Evolutionary conservation across 2,329 filamentous ascomycete genomes (phyloP).

Genomic region (Atkinsonella texensis): DNA sequence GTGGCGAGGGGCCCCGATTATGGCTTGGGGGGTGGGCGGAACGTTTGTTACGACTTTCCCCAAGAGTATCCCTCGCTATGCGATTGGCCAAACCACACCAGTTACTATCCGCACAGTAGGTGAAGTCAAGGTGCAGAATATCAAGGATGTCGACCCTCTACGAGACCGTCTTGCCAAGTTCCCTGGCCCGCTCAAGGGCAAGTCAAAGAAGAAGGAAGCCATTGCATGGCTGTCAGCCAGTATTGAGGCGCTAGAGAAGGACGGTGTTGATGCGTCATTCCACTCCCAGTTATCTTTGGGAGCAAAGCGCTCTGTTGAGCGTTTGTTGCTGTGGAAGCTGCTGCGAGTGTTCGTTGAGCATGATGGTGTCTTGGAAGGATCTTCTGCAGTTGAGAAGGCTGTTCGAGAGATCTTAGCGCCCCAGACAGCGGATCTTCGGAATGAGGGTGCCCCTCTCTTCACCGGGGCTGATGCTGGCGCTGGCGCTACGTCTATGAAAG

Average conservation of each 20-base stretch:
- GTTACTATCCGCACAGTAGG: conserved; percentile 75
- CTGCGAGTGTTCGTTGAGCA: conserved; percentile 71
- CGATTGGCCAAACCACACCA: conserved; percentile 57
- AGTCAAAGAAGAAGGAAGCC: conserved; percentile 92
- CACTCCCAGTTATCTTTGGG: conserved; percentile 41
- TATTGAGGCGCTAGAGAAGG: conserved; percentile 61
- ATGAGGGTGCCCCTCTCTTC: conserved; percentile 11
- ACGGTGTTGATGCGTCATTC: conserved; percentile 35
- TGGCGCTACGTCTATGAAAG: conserved; percentile 27
- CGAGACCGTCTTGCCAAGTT: conserved; percentile 67
- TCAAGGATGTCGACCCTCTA: conserved; percentile 62
- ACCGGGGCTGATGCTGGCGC: conserved; percentile 15
- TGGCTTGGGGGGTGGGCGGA: conserved; percentile 82
- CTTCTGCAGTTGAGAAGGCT: conserved; percentile 56
- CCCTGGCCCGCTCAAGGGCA: conserved; percentile 78
- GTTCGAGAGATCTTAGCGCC: conserved; percentile 66
- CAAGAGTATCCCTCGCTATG: conserved; percentile 76
- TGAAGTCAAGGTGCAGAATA: conserved; percentile 64
- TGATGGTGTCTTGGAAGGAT: conserved; percentile 72
- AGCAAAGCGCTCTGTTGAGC: conserved; percentile 66
- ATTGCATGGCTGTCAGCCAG: conserved; percentile 66
- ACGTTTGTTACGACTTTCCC: conserved; percentile 76
- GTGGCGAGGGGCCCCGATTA: conserved; percentile 82
- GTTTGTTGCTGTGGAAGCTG: conserved; percentile 77
- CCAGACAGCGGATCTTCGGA: conserved; percentile 14